A percentile compares a stretch with the other conserved stretches of the same genome.
Conservation (phyloP, 2,329 filamentous ascomycete genomes). For the Pseudofabraea citricarpa region DNA sequence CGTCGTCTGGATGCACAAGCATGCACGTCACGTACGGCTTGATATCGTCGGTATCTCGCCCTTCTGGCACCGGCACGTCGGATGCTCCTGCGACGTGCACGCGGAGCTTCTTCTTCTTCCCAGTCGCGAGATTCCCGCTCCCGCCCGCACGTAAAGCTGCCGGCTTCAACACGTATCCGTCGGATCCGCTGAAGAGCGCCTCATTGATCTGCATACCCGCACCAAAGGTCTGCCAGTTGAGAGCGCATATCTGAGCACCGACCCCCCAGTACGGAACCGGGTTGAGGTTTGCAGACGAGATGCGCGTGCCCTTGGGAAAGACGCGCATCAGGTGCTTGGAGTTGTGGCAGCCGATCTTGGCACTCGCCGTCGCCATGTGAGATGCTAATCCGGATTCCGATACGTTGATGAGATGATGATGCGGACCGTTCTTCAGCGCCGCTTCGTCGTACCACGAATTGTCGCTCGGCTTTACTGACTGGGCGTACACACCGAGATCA, state of each 20-base stretch:
- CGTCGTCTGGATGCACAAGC: constrained; percentile 52
- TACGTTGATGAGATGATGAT: constrained; percentile 65
- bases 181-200: constrained; percentile 59
- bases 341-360: constrained; percentile 55
- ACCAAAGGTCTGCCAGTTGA: constrained; percentile 68
- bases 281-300: constrained; percentile 59
- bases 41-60: constrained; percentile 46
- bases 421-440: constrained; percentile 42
- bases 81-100: constrained; percentile 60
- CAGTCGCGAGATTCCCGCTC: constrained; percentile 41
- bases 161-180: constrained; percentile 63
- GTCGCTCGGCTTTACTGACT: constrained; percentile 63
- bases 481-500: constrained; percentile 62
- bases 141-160: constrained; percentile 52
- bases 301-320: constrained; percentile 64
- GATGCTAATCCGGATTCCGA: constrained; percentile 55
- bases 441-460: constrained; percentile 58
- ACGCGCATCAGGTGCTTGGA: constrained; percentile 64
- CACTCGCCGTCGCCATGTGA: constrained; percentile 41
- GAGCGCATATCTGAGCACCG: constrained; percentile 63
- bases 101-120: constrained; percentile 42
- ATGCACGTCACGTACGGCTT: constrained; percentile 63
- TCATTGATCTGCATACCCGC: constrained; percentile 64
- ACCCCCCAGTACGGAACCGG: constrained; percentile 62
- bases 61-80: constrained; percentile 50